phyloP scores from a whole-genome alignment of 1,284 basidiomycete genomes.

The Ceratobasidium sp. region DNA sequence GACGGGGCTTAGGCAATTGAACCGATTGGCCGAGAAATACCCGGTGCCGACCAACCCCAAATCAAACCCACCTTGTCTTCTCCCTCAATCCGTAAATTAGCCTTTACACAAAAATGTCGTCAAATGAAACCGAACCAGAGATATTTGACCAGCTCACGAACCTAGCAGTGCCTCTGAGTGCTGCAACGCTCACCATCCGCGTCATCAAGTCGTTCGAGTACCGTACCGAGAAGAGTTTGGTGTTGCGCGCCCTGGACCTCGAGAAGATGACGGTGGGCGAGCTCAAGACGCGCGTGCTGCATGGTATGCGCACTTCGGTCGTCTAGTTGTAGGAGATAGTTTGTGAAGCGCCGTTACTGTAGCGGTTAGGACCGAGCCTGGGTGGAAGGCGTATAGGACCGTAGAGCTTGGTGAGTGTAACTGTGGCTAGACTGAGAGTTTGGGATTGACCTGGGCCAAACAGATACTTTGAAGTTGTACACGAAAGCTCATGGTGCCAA shows the following conservation, averaged over 20 bases:
- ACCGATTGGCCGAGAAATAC: constrained; percentile 40
- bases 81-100: not conserved
- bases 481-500: constrained; percentile 95
- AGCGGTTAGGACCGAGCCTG: constrained; percentile 69
- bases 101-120: constrained; percentile 50
- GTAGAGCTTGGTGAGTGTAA: constrained; percentile 67
- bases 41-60: constrained; percentile 10
- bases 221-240: constrained; percentile 88
- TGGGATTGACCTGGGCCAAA: not conserved
- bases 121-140: constrained; percentile 38
- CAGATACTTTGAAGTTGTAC: constrained; percentile 94
- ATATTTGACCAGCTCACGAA: constrained; percentile 63
- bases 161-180: constrained; percentile 70
- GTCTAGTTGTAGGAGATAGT: constrained; percentile 31
- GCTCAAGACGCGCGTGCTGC: constrained; percentile 75
- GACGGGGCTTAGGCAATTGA: constrained; percentile 35
- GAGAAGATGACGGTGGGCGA: constrained; percentile 77
- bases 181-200: constrained; percentile 87
- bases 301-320: constrained; percentile 60
- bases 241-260: constrained; percentile 85
- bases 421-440: not conserved
- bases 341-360: constrained; percentile 14
- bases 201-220: constrained; percentile 96
- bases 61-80: not conserved
- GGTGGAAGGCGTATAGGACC: constrained; percentile 88